These are phyloP conservation scores for Spergularia marina DNA, from an alignment of 148 eudicot species.

Conservation along the genomic window DNA sequence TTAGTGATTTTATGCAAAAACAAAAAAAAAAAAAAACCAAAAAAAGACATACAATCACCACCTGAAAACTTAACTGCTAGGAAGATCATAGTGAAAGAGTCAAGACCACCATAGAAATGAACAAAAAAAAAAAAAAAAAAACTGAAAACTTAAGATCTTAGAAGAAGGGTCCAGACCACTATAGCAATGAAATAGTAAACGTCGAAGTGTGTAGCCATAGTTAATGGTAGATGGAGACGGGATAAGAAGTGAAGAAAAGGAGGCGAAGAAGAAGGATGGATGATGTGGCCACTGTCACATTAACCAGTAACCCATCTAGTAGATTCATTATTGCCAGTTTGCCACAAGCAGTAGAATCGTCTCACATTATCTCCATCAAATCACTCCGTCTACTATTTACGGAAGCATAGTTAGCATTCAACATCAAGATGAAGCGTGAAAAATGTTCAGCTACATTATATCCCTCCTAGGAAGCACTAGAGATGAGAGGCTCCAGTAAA, in stretches of 20 bases:
- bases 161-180: background rate
- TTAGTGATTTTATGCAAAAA: background rate
- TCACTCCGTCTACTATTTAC: background rate
- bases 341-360: background rate
- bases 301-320: background rate
- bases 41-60: background rate
- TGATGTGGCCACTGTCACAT: too few relatives aligned
- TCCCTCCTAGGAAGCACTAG: too few relatives aligned
- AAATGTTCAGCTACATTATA: background rate
- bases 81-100: too few relatives aligned
- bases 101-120: too few relatives aligned
- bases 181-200: background rate
- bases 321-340: background rate
- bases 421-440: background rate
- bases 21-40: too few relatives aligned
- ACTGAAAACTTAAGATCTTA: background rate
- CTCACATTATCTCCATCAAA: too few relatives aligned
- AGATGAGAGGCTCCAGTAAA: background rate
- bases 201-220: too few relatives aligned
- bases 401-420: background rate
- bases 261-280: background rate
- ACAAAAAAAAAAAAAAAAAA: background rate
- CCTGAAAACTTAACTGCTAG: background rate
- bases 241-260: background rate
- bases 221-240: background rate